Evolutionary conservation across 331 rosid species (phyloP).

Genomic region (Quercus tomentella): DNA sequence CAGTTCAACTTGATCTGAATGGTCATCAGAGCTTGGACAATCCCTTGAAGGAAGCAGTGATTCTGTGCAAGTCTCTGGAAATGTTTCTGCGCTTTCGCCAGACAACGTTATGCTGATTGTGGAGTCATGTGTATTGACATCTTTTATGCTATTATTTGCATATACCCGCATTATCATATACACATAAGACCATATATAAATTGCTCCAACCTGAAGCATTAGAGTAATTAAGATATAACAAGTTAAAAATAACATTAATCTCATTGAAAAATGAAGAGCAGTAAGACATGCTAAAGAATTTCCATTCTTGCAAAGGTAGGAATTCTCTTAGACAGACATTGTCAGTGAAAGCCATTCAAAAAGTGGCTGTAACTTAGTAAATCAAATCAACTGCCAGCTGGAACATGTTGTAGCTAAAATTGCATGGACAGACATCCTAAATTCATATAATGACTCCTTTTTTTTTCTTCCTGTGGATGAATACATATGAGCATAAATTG

Average conservation of each 20-base stretch:
- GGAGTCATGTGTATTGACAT: background rate
- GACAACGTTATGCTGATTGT: background rate
- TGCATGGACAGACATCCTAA: background rate
- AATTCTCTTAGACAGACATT: background rate
- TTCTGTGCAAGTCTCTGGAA: background rate
- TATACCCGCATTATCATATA: slow-evolving; percentile 4
- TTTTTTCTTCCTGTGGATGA: background rate
- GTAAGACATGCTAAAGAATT: background rate
- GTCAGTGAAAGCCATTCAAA: background rate
- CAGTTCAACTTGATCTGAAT: background rate
- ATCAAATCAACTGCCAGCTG: background rate
- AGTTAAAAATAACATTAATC: background rate
- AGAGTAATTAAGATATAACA: background rate
- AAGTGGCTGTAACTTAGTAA: background rate
- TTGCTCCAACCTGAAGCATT: slow-evolving; percentile 7
- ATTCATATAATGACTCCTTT: background rate
- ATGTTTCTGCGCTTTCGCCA: background rate
- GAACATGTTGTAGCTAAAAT: background rate
- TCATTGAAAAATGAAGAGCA: background rate
- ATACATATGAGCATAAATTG: background rate
- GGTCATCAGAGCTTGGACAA: background rate
- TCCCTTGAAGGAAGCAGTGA: background rate
- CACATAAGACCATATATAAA: slow-evolving; percentile 18
- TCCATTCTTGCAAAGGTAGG: background rate
- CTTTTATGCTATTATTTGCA: background rate